Evolutionary conservation across 257 asterid species (phyloP).

Genomic region (Lithospermum erythrorhizon): DNA sequence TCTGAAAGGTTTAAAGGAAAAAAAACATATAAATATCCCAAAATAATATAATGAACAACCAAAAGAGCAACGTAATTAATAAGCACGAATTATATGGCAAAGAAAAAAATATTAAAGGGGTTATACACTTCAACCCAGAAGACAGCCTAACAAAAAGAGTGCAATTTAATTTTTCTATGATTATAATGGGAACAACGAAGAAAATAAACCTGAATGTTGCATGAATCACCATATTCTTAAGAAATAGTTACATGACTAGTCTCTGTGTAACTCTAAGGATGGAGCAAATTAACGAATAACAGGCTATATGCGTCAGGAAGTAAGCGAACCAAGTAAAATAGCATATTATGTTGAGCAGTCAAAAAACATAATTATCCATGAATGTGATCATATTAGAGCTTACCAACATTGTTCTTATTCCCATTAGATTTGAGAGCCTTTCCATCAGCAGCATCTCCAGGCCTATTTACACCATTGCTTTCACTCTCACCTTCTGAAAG

Average conservation of each 20-base stretch:
- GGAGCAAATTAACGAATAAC: background rate
- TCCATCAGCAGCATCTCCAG: conserved; percentile 28
- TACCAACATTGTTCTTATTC: conserved; percentile 36
- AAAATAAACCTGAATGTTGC: background rate
- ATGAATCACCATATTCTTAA: background rate
- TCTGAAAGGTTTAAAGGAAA: conserved; percentile 12
- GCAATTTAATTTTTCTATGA: background rate
- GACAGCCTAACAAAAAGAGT: background rate
- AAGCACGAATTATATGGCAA: background rate
- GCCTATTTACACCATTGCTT: conserved; percentile 33
- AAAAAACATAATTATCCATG: background rate
- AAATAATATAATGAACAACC: background rate
- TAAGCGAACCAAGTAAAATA: background rate
- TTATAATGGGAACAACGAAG: background rate
- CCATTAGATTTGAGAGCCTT: conserved; percentile 25
- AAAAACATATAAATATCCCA: conserved; percentile 4
- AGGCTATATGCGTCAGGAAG: background rate
- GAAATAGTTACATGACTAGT: background rate
- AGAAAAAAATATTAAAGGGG: background rate
- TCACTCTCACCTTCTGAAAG: conserved; percentile 52
- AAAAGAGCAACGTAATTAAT: background rate
- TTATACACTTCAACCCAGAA: background rate
- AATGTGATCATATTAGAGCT: conserved; percentile 1
- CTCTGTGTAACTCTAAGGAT: background rate
- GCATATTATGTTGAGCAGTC: background rate